Evolutionary conservation across 768 basidiomycete species (phyloP).

Genomic region (Mrakia frigida): DNA sequence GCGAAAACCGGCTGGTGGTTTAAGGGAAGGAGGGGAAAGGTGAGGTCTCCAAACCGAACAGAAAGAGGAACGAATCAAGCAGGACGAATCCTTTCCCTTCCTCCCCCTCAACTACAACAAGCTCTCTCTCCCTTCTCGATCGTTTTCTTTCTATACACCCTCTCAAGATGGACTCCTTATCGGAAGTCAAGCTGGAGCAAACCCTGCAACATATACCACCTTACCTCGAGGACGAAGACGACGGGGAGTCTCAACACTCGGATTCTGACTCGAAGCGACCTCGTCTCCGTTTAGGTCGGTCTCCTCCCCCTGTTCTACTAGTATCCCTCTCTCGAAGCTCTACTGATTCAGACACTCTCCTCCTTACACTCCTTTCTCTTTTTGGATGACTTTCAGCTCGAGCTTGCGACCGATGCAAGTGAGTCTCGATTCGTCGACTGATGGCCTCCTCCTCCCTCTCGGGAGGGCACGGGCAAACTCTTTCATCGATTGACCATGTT

Average conservation of each 20-base stretch:
- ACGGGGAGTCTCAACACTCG: constrained; percentile 20
- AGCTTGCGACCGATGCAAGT: constrained; percentile 34
- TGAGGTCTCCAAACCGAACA: not conserved
- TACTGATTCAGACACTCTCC: not conserved
- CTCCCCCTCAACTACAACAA: not conserved
- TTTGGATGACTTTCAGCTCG: not conserved
- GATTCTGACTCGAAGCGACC: constrained; percentile 38
- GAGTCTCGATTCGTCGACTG: not conserved
- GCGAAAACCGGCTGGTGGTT: not conserved
- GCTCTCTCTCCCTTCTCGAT: not conserved
- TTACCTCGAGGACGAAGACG: constrained; percentile 26
- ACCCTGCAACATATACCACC: not conserved
- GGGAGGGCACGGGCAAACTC: not conserved
- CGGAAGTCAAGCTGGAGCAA: constrained; percentile 4
- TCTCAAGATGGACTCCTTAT: not conserved
- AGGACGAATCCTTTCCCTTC: not conserved
- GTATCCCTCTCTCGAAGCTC: not conserved
- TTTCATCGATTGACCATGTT: not conserved
- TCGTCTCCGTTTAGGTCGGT: constrained; percentile 37
- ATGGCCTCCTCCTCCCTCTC: not conserved
- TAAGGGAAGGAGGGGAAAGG: not conserved
- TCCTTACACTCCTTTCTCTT: not conserved
- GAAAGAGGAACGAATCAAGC: not conserved
- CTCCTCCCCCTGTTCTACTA: not conserved
- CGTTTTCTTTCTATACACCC: not conserved